Percentiles rank a stretch among this genome's conserved stretches.
Conservation (phyloP, 345 rosid genomes). For the Brassica carinata region DNA sequence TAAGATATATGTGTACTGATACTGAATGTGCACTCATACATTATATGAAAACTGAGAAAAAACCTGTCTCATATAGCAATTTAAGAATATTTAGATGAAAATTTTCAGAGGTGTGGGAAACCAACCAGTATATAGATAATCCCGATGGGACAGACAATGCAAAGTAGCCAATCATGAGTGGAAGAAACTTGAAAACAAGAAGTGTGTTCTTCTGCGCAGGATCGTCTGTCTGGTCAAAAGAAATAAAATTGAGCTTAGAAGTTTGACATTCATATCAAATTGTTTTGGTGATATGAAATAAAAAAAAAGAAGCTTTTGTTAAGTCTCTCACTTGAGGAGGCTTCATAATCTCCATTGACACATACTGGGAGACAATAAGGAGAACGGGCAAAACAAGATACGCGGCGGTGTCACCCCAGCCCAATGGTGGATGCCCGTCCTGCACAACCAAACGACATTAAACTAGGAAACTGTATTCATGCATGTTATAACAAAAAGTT, state of each 20-base stretch:
- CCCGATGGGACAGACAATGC: conserved; percentile 99
- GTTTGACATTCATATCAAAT: background rate
- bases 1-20: background rate
- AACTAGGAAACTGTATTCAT: background rate
- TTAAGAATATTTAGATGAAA: background rate
- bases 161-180: conserved; percentile 97
- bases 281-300: background rate
- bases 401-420: conserved; percentile 91
- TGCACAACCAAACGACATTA: conserved; percentile 41
- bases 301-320: background rate
- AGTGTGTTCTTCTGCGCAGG: conserved; percentile 96
- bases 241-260: conserved; percentile 18
- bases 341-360: conserved; percentile 98
- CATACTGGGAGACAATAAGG: conserved; percentile 80
- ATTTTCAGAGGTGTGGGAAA: conserved; percentile 37
- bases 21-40: background rate
- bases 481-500: background rate
- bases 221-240: conserved; percentile 77
- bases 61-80: background rate
- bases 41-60: background rate
- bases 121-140: conserved; percentile 92
- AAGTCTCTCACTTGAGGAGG: conserved; percentile 83
- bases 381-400: conserved; percentile 97
- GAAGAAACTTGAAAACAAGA: conserved; percentile 93
- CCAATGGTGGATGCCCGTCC: conserved; percentile 99